phyloP scores from a whole-genome alignment of 2,329 filamentous ascomycete species.

The Bimuria novae-zelandiae region DNA sequence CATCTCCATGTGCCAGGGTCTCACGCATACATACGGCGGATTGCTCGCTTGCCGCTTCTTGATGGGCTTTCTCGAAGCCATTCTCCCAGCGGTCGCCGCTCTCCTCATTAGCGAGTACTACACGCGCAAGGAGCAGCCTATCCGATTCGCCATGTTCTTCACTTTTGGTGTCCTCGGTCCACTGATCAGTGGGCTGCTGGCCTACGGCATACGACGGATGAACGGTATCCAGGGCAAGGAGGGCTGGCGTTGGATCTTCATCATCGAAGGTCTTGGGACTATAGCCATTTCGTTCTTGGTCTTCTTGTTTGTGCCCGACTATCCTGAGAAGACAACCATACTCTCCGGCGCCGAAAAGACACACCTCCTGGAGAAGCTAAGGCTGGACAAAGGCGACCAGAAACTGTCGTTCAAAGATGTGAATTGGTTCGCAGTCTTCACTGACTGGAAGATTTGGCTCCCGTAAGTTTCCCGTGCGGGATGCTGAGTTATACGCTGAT shows the following conservation, averaged over 20 bases:
- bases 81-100: slow-evolving; percentile 36
- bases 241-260: slow-evolving; percentile 57
- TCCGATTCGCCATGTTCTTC: slow-evolving; percentile 58
- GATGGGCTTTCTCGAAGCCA: slow-evolving; percentile 42
- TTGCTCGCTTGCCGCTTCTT: slow-evolving; percentile 35
- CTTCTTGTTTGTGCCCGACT: slow-evolving; percentile 58
- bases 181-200: slow-evolving; percentile 60
- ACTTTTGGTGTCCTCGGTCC: slow-evolving; percentile 59
- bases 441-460: slow-evolving; percentile 62
- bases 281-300: slow-evolving; percentile 53
- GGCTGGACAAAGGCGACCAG: slow-evolving; percentile 53
- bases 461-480: slow-evolving; percentile 52
- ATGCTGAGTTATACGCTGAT: slow-evolving; percentile 9
- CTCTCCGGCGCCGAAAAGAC: slow-evolving; percentile 55
- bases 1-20: slow-evolving; percentile 40
- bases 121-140: slow-evolving; percentile 58
- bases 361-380: slow-evolving; percentile 56
- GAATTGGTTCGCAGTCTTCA: slow-evolving; percentile 52
- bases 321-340: slow-evolving; percentile 56
- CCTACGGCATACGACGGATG: slow-evolving; percentile 47
- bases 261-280: slow-evolving; percentile 63
- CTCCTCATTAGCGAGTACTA: slow-evolving; percentile 48
- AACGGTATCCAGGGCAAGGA: slow-evolving; percentile 31
- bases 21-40: slow-evolving; percentile 34
- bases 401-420: slow-evolving; percentile 54